phyloP scores from a whole-genome alignment of 345 rosid genomes.

The Capsella bursapastoris region DNA sequence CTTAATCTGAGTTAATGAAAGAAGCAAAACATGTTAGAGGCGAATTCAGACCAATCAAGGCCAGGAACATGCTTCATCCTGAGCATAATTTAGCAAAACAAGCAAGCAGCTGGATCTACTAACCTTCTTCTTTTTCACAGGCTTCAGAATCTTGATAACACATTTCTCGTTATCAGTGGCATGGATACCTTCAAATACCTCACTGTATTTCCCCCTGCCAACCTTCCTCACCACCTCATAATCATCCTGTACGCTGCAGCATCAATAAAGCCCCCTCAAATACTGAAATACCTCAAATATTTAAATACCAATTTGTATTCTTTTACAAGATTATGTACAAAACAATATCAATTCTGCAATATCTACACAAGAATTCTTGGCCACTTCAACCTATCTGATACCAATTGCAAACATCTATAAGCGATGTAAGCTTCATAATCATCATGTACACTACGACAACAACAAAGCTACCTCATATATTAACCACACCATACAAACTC shows the following conservation, averaged over 20 bases:
- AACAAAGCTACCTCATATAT: not conserved
- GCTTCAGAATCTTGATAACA: constrained; percentile 92
- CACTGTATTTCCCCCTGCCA: constrained; percentile 96
- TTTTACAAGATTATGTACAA: no score
- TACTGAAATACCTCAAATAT: not conserved
- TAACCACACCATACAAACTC: not conserved
- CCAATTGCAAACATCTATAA: not conserved
- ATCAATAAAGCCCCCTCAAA: constrained; percentile 28
- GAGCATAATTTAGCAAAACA: not conserved
- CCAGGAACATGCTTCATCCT: not conserved
- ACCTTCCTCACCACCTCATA: constrained; percentile 97
- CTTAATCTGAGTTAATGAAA: constrained; percentile 68
- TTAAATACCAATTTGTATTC: not conserved
- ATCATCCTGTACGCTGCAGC: constrained; percentile 84
- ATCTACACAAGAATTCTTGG: not conserved
- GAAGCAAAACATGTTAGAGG: not conserved
- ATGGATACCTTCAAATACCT: constrained; percentile 93
- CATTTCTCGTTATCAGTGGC: constrained; percentile 83
- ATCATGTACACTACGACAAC: no score
- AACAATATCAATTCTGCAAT: no score
- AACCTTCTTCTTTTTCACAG: constrained; percentile 99
- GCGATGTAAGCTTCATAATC: no score
- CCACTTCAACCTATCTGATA: not conserved
- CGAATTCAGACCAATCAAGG: not conserved
- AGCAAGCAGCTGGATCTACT: constrained; percentile 1